Percentiles rank a stretch among this genome's conserved stretches.
These are phyloP conservation scores for Talaromyces sp. DNA, from an alignment of 2,329 filamentous ascomycete species.

Conservation along the genomic window DNA sequence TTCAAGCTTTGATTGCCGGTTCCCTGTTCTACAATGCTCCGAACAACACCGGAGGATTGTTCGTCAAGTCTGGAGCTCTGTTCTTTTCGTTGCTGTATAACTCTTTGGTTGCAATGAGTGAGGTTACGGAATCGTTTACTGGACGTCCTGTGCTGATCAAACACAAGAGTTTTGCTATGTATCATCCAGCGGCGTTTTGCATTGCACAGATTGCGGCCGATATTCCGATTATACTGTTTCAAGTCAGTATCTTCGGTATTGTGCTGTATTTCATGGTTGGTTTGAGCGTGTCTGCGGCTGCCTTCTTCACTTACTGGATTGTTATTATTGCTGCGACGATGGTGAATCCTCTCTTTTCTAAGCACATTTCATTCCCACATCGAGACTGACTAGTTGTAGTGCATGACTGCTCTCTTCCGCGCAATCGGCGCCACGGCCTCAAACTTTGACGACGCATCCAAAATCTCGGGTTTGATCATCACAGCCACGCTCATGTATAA, in stretches of 20 bases:
- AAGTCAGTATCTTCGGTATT: constrained; percentile 55
- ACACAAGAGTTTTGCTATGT: constrained; percentile 55
- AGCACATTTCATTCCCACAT: neutral
- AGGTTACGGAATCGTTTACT: constrained; percentile 59
- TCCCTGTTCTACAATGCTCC: constrained; percentile 65
- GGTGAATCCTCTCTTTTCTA: constrained; percentile 33
- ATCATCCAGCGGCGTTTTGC: constrained; percentile 48
- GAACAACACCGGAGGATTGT: constrained; percentile 54
- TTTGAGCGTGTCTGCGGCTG: constrained; percentile 46
- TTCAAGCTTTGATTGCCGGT: constrained; percentile 58
- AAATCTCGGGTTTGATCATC: constrained; percentile 42
- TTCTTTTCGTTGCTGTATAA: constrained; percentile 63
- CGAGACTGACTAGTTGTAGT: constrained; percentile 24
- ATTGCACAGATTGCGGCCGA: constrained; percentile 46
- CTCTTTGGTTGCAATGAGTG: constrained; percentile 58
- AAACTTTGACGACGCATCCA: constrained; percentile 57
- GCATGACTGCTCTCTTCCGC: constrained; percentile 57
- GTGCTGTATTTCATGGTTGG: constrained; percentile 62
- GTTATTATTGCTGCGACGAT: constrained; percentile 50
- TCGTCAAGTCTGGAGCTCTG: constrained; percentile 58
- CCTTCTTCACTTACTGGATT: constrained; percentile 61
- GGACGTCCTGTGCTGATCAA: constrained; percentile 57
- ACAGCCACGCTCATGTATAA: constrained; percentile 36
- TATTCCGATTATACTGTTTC: constrained; percentile 53
- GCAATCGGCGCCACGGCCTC: constrained; percentile 52